Conservation (phyloP, 306 rosid genomes). For the Castanopsis chinensis region DNA sequence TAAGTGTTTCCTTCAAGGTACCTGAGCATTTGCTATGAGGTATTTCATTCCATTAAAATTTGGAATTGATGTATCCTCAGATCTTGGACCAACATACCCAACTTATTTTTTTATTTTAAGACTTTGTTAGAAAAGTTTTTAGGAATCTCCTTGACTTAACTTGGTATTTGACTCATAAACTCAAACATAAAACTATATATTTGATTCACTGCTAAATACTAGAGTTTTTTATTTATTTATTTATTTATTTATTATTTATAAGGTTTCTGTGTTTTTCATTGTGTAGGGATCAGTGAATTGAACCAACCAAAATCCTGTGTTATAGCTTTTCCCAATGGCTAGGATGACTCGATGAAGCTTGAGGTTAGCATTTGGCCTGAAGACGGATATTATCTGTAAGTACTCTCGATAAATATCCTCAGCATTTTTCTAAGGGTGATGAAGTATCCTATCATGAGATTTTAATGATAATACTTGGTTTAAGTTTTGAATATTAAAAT, state of each 20-base stretch:
- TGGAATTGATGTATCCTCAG: background rate
- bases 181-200: background rate
- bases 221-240: background rate
- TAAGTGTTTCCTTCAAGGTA: background rate
- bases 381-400: slow-evolving; percentile 61
- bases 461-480: background rate
- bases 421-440: background rate
- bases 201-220: background rate
- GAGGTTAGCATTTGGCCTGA: slow-evolving; percentile 59
- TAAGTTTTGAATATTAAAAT: background rate
- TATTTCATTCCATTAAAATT: background rate
- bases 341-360: slow-evolving; percentile 62
- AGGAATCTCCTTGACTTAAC: background rate
- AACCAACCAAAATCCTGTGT: slow-evolving; percentile 51
- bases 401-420: background rate
- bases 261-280: background rate
- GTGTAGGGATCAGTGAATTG: slow-evolving; percentile 53
- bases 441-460: background rate
- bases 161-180: background rate
- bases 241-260: too few species aligned
- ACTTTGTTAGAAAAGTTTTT: background rate
- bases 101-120: background rate
- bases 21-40: background rate
- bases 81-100: background rate
- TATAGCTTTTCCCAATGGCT: slow-evolving; percentile 53